Evolutionary conservation across 139 green algal species (phyloP).

Genomic region (Coelastrella sp.): DNA sequence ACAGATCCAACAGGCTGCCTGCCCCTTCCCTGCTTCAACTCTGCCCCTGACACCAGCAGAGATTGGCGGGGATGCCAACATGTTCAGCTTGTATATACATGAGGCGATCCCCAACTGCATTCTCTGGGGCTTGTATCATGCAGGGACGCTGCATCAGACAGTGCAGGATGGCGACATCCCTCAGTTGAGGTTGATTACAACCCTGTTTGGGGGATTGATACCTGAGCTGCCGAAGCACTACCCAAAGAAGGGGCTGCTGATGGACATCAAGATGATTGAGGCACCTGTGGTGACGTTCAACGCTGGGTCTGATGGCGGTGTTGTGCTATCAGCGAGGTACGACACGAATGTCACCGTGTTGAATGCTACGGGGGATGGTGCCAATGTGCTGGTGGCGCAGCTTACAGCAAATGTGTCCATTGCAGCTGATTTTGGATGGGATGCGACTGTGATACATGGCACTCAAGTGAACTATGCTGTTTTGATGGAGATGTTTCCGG

Average conservation of each 20-base stretch:
- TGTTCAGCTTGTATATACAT: conserved; percentile 47
- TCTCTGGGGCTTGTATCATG: conserved; percentile 38
- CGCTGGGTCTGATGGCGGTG: background rate
- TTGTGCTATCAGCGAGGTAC: conserved; percentile 17
- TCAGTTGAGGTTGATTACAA: conserved; percentile 44
- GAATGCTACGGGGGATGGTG: conserved; percentile 21
- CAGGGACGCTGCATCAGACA: conserved; percentile 11
- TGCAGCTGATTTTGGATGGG: conserved; percentile 42
- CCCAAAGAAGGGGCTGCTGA: conserved; percentile 34
- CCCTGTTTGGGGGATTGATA: conserved; percentile 47
- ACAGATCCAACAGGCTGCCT: conserved; percentile 25
- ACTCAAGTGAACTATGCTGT: conserved; percentile 40
- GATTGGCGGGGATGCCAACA: background rate
- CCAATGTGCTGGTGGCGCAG: conserved; percentile 26
- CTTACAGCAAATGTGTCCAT: conserved; percentile 45
- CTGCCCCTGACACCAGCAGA: background rate
- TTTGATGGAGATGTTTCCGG: background rate
- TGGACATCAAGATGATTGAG: conserved; percentile 30
- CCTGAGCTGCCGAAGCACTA: conserved; percentile 45
- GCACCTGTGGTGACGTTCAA: conserved; percentile 3
- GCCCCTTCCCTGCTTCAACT: conserved; percentile 28
- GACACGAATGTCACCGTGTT: conserved; percentile 45
- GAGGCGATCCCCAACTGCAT: conserved; percentile 50
- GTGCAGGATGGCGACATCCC: conserved; percentile 51
- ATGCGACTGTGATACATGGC: conserved; percentile 9